Base-by-base conservation (phyloP, 805 yeast genomes). In the Myxozyma melibiosi region DNA sequence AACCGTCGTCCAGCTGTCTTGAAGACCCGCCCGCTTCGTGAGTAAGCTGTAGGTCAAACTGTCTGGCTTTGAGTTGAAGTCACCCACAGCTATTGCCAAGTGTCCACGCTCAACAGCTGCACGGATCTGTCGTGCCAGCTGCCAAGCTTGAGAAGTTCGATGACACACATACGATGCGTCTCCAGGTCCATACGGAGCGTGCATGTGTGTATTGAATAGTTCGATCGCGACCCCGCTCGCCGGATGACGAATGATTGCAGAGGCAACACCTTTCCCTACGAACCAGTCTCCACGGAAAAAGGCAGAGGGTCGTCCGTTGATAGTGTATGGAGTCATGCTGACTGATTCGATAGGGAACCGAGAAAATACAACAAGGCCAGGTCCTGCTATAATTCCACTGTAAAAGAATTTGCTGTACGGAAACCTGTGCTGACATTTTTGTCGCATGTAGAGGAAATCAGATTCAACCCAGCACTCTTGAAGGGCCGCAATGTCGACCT, bases 61-160 rank as follows among this genome's bases (percentile, higher is more conserved):
- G 0, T 88, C 94, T 0, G 98, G 97, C 61, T 84, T 79, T 3
- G 94, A 87, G 70, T 94, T 94, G 68, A 94, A 78, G 72, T 94
- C 99, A 2, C 99, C 99, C 31, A 91, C 97, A 51, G 90, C 83
- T 30, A 94, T 80, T 0, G 88, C 92, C 0, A 91, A 86, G 70
- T 89, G 86, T 0, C 97, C 96, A 0, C 92, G 86, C 53, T 76
- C 77, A 43, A 78, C 76, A 44, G 91, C 79, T 35, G 84, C 71
- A 16, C 78, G 77, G 0, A 87, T 83, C 34, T 90, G 58, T 50
- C 82, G 80, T 33, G 94, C 80, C 70, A 94, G 81, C 70, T 91
- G 97, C 98, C 98, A 94, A 0, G 98, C 97, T 72, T 94, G 99
- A 56, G 94, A 82, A 0, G 97, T 84, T 47, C 99, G 76, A 68